Conservation (phyloP, 805 yeast genomes). For the Kodamaea sagamina region DNA sequence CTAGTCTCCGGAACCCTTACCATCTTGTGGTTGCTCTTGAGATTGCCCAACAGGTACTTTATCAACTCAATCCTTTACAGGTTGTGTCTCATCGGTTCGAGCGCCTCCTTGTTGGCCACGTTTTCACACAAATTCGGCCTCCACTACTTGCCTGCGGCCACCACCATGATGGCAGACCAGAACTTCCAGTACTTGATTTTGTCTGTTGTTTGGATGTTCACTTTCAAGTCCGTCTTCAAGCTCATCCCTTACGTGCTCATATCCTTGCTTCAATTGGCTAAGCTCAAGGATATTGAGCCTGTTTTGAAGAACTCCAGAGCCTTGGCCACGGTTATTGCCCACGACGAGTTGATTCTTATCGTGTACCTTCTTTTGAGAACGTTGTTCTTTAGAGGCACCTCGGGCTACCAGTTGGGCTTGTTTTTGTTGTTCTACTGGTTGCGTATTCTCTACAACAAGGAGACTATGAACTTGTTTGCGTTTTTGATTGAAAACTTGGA, state of each 20-base stretch:
- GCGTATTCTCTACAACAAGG: conserved; percentile 57
- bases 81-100: conserved; percentile 56
- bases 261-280: conserved; percentile 57
- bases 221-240: conserved; percentile 66
- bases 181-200: conserved; percentile 70
- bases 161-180: conserved; percentile 66
- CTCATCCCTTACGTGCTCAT: conserved; percentile 59
- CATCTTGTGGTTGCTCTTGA: conserved; percentile 39
- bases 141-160: conserved; percentile 57
- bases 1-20: conserved; percentile 47
- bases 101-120: conserved; percentile 53
- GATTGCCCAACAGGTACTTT: conserved; percentile 40
- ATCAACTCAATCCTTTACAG: conserved; percentile 56
- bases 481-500: conserved; percentile 47
- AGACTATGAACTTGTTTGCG: conserved; percentile 46
- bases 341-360: conserved; percentile 59
- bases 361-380: conserved; percentile 60
- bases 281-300: conserved; percentile 40
- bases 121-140: conserved; percentile 61
- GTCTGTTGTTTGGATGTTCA: conserved; percentile 59
- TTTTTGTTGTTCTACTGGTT: conserved; percentile 69
- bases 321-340: conserved; percentile 53
- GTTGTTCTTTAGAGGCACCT: conserved; percentile 59
- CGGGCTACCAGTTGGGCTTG: conserved; percentile 66
- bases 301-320: conserved; percentile 39